Base-by-base conservation (phyloP, 225 moss, liverwort and hornwort genomes). In the Antitrichia curtipendula region DNA sequence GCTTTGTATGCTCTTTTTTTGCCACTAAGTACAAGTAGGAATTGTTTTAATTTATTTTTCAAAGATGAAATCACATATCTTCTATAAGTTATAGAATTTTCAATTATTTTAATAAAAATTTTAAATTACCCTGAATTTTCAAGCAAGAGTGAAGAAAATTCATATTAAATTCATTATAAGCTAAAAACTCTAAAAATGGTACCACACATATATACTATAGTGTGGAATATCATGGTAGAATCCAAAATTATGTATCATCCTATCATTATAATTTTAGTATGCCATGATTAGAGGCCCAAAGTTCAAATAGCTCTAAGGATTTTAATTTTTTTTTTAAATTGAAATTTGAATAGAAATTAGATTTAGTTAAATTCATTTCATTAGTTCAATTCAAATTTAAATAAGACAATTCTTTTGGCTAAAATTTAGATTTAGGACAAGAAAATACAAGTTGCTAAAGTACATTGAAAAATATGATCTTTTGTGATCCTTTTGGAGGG, bases 401-500 rank as follows among this genome's bases (percentile, higher is more conserved):
- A 4, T 11, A 45, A 31, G 6, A 47, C 31, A 4, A 22, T 7
- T 20, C 3, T 71, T 17, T 11, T 3, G 7, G 12, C 31, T 47
- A 19, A 47, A 72, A 2, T 73, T 11, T 2, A 31, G 3, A 31
- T 19, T 73, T 47, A 7, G 4, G 19, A 2, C 17, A 45, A 73
- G 2, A 18, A 45, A 0, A 0, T 31, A 47, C 2, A 73, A 73
- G 1, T 47, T 73, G 31, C 29, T 7, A 73, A 73, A 47, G 8
- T 73, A 19, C 6, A 31, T 0, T 29, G 2, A 45, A 71, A 16
- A 71, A 3, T 3, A 9, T n/a, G n/a, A 71, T 71, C 25, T 41
- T 70, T 16, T 16, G 10, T 28, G 7, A 43, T 71, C 1, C 0
- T 0, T 3, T 7, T 29, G 29, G 6, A 4, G 17, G 1, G 17